Evolutionary conservation across 176 grass and related monocot genomes (phyloP), one percentile per base, ranked within the genome.

Genomic region (Avena atlantica): DNA sequence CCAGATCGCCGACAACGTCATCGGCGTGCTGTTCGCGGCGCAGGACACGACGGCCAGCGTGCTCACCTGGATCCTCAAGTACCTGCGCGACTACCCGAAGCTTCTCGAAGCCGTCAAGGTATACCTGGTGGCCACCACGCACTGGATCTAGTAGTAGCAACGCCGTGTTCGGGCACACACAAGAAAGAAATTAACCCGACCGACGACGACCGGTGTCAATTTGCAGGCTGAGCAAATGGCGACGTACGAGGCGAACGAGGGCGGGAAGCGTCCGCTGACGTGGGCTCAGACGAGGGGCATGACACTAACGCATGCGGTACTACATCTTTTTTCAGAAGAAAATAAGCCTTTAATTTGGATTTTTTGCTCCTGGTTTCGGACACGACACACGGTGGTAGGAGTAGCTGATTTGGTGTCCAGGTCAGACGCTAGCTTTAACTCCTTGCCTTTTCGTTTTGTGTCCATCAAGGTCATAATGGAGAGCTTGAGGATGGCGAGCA

Each of bases 41-140:
- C 97, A 96, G 83, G 97, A 99, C 91, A 99, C 97, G 14, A 99
- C 97, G 27, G 94, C 97, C 48, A 99, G 97, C 84, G 90, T 84
- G 85, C 94, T 99, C 74, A 99, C 97, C 19, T 99, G 97, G 97
- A 93, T 94, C 70, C 34, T 96, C 47, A 99, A 99, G 87, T 96
- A 94, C 86, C 90, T 99, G 80, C 91, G 90, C 78, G 92, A 93
- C 90, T 21, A 90, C 12, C 94, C 94, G 12, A 90, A 99, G 84
- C 81, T 96, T 12, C 89, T 94, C 1, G 58, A 93, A 79, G 87
- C 93, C 65, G 90, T 99, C 3, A 87, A 65, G 62, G 62, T 65
- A 65, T 8, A 34, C 31, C 31, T 34, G 31, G 31, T 34, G 3
- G 40, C 40, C 40, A 42, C 55, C 55, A 19, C 16, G 19, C 17